Percentiles rank a stretch among this genome's conserved stretches.
Evolutionary conservation across 257 asterid genomes (phyloP).

Genomic region (Galeopsis tetrahit): DNA sequence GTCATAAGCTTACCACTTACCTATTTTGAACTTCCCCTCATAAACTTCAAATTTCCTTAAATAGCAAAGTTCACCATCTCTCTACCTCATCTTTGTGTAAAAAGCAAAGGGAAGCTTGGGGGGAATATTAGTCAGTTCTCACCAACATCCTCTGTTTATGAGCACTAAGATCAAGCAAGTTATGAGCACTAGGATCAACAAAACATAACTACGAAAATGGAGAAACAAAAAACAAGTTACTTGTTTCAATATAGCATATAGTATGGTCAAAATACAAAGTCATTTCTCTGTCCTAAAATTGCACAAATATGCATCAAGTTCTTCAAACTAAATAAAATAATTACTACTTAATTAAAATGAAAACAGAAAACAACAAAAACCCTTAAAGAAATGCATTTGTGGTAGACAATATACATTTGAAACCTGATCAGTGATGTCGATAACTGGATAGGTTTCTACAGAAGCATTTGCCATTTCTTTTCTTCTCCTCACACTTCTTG

Average conservation of each 20-base stretch:
- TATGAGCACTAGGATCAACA: neutral
- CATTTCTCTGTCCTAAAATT: neutral
- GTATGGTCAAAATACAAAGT: neutral
- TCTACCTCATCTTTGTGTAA: too few relatives aligned
- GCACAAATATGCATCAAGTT: neutral
- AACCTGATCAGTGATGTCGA: neutral
- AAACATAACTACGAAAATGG: neutral
- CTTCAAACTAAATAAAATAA: neutral
- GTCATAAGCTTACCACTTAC: too few relatives aligned
- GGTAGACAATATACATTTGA: neutral
- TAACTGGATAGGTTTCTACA: neutral
- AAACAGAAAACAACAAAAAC: neutral
- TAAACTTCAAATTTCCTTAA: too few relatives aligned
- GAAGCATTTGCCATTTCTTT: neutral
- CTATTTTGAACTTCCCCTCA: too few relatives aligned
- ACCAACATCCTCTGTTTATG: neutral
- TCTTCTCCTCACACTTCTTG: neutral
- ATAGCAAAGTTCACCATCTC: too few relatives aligned
- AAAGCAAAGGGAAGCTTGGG: too few relatives aligned
- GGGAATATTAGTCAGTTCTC: neutral
- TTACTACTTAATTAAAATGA: neutral
- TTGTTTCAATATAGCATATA: neutral
- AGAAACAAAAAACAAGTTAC: neutral
- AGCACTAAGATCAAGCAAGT: neutral
- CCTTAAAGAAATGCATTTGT: neutral